phyloP scores from a whole-genome alignment of 2,329 filamentous ascomycete genomes.

The Ustulina deusta region DNA sequence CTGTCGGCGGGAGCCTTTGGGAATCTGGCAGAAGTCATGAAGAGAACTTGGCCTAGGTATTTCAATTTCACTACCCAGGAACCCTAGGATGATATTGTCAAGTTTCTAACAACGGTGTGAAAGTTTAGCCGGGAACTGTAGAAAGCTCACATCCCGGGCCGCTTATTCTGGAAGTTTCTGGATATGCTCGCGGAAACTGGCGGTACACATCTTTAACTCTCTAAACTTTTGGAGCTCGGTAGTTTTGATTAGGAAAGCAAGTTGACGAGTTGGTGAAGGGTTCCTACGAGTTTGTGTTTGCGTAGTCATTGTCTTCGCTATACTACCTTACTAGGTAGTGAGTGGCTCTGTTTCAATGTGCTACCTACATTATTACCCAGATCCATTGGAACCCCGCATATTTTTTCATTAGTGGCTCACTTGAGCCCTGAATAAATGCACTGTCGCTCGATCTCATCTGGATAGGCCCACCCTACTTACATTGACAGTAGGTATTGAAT shows the following conservation, averaged over 20 bases:
- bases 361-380: neutral
- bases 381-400: conserved; percentile 19
- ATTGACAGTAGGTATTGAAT: neutral
- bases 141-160: neutral
- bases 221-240: neutral
- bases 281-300: neutral
- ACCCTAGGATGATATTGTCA: neutral
- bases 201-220: neutral
- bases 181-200: neutral
- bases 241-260: neutral
- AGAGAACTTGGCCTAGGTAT: neutral
- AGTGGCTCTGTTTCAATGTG: too few species aligned
- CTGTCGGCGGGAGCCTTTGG: neutral
- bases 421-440: conserved; percentile 11
- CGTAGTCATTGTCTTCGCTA: neutral
- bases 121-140: neutral
- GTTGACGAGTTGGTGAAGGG: neutral
- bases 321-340: too few species aligned
- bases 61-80: neutral
- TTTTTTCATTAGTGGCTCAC: conserved; percentile 13
- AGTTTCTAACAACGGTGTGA: neutral
- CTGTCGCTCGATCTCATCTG: neutral
- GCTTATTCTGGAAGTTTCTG: neutral
- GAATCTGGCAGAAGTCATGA: neutral
- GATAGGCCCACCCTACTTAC: neutral